phyloP scores from a whole-genome alignment of 805 yeast species.

The Millerozyma acaciae region DNA sequence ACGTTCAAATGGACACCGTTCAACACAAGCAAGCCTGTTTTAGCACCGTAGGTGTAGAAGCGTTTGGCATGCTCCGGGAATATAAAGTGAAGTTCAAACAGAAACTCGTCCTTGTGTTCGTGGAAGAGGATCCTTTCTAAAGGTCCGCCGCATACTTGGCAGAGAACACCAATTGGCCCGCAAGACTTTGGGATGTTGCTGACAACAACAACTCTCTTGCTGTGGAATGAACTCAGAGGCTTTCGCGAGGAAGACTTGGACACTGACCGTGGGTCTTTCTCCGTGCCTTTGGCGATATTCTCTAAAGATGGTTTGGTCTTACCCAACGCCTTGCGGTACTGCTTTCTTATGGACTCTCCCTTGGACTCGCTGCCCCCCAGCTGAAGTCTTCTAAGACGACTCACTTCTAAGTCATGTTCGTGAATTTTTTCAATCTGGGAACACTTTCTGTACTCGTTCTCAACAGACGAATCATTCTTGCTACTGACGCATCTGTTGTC shows the following conservation, averaged over 20 bases:
- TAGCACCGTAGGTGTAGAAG: conserved; percentile 48
- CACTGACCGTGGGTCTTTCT: conserved; percentile 2
- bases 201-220: conserved; percentile 30
- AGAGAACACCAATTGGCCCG: conserved; percentile 47
- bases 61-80: conserved; percentile 49
- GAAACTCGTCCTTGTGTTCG: conserved; percentile 10
- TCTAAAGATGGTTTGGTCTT: conserved; percentile 5
- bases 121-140: conserved; percentile 46
- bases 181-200: conserved; percentile 38
- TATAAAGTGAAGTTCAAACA: conserved; percentile 49
- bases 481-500: not conserved
- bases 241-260: conserved; percentile 1
- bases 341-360: not conserved
- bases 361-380: not conserved
- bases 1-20: conserved; percentile 53
- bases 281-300: conserved; percentile 1
- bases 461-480: not conserved
- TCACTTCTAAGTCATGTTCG: conserved; percentile 5
- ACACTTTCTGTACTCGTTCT: conserved; percentile 1
- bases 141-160: conserved; percentile 68
- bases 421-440: conserved; percentile 3
- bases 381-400: conserved; percentile 4
- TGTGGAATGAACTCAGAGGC: conserved; percentile 2
- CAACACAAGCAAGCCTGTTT: conserved; percentile 51
- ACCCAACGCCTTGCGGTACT: conserved; percentile 4